Evolutionary conservation across 73 alveolate species (phyloP).

Genomic region (Symbiodinium pilosum): DNA sequence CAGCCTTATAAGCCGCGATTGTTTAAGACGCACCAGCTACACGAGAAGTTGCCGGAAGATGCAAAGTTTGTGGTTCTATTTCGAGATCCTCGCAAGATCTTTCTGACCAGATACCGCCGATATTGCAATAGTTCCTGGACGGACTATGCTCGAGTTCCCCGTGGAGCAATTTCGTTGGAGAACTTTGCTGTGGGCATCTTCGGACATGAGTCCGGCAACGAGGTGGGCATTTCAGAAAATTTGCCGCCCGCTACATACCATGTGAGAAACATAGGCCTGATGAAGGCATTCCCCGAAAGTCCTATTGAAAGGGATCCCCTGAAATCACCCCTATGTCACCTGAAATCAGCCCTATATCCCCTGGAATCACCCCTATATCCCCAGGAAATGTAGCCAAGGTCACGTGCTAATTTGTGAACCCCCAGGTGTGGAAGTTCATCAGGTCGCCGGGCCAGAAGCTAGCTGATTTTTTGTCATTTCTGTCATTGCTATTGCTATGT

Average conservation of each 20-base stretch:
- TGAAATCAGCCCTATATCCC: too few relatives aligned
- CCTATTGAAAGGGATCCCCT: too few relatives aligned
- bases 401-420: too few relatives aligned
- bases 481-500: too few relatives aligned
- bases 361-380: too few relatives aligned
- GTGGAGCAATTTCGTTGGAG: conserved; percentile 23
- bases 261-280: too few relatives aligned
- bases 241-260: too few relatives aligned
- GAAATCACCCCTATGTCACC: too few relatives aligned
- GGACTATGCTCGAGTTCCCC: conserved; percentile 19
- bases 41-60: conserved; percentile 61
- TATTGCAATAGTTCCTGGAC: conserved; percentile 92
- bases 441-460: background rate
- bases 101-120: conserved; percentile 75
- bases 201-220: conserved; percentile 63
- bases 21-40: conserved; percentile 59
- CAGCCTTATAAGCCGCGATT: conserved; percentile 36
- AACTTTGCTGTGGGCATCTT: conserved; percentile 55
- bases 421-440: conserved; percentile 73
- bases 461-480: background rate
- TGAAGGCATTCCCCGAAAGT: too few relatives aligned
- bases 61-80: conserved; percentile 83
- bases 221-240: too few relatives aligned
- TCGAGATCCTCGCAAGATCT: conserved; percentile 28
- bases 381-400: too few relatives aligned